Evolutionary conservation across 805 yeast genomes (phyloP).

Genomic region (Barnettozyma wickerhamii): DNA sequence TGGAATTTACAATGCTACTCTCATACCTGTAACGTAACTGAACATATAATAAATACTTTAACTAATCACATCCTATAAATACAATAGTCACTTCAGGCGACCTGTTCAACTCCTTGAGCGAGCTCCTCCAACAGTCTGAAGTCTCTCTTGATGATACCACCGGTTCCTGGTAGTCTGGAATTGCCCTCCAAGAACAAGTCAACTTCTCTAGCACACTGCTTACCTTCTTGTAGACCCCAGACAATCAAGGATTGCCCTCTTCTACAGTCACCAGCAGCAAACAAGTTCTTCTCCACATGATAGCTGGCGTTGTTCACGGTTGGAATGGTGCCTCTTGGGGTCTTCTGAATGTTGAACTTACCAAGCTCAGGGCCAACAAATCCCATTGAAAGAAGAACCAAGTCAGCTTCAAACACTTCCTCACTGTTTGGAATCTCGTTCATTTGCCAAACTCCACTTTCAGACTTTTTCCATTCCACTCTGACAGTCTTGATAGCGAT

Average conservation of each 20-base stretch:
- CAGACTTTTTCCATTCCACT: constrained; percentile 97
- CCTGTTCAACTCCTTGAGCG: constrained; percentile 33
- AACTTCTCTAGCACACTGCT: constrained; percentile 96
- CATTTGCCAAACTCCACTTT: constrained; percentile 98
- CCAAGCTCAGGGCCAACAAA: constrained; percentile 94
- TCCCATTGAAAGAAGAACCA: constrained; percentile 94
- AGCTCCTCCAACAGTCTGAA: constrained; percentile 72
- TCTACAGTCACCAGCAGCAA: constrained; percentile 98
- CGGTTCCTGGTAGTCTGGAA: constrained; percentile 88
- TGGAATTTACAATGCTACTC: neutral
- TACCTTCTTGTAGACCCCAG: constrained; percentile 99
- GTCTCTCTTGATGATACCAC: constrained; percentile 85
- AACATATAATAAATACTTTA: neutral
- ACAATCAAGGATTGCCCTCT: constrained; percentile 97
- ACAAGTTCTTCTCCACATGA: constrained; percentile 67
- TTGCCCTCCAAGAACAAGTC: constrained; percentile 75
- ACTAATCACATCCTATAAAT: constrained; percentile 1
- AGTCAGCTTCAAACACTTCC: constrained; percentile 91
- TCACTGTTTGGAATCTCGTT: constrained; percentile 94
- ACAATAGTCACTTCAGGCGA: constrained; percentile 8
- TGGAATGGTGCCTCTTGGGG: constrained; percentile 79
- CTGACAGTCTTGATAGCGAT: constrained; percentile 94
- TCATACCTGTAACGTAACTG: no score
- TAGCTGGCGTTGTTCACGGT: constrained; percentile 55
- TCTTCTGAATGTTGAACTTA: constrained; percentile 58